Evolutionary conservation across 2,329 filamentous ascomycete species (phyloP).

Genomic region (Acrodontium crateriforme): DNA sequence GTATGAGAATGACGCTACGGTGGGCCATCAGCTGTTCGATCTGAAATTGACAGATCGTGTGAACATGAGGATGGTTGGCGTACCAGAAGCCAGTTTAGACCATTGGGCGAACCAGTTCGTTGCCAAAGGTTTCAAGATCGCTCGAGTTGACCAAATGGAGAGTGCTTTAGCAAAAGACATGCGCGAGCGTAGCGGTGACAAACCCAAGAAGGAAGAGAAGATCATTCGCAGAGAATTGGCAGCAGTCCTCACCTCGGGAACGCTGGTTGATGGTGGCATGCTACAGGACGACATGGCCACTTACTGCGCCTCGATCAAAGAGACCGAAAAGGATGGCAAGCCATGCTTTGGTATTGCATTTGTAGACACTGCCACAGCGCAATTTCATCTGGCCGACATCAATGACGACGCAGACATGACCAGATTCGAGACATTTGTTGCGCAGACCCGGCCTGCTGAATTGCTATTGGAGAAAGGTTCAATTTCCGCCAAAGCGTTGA

Average conservation of each 20-base stretch:
- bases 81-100: constrained; percentile 88
- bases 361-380: constrained; percentile 87
- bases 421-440: constrained; percentile 92
- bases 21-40: constrained; percentile 93
- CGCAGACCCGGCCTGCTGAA: constrained; percentile 80
- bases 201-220: constrained; percentile 70
- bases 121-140: constrained; percentile 94
- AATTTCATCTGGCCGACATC: constrained; percentile 88
- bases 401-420: constrained; percentile 85
- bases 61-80: constrained; percentile 99
- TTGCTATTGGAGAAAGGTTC: constrained; percentile 69
- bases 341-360: constrained; percentile 87
- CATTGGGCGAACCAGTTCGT: constrained; percentile 98
- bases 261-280: constrained; percentile 91
- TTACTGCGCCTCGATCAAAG: constrained; percentile 88
- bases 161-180: constrained; percentile 94
- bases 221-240: constrained; percentile 84
- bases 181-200: constrained; percentile 65
- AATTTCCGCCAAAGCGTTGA: constrained; percentile 74
- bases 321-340: constrained; percentile 49
- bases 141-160: constrained; percentile 91
- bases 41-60: constrained; percentile 94
- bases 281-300: constrained; percentile 95
- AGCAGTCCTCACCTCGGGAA: constrained; percentile 82
- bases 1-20: constrained; percentile 93